A percentile compares a stretch with the other conserved stretches of the same genome.
phyloP scores from a whole-genome alignment of 371 early-diverging fungal species.

The Syncephalastrum sp. region DNA sequence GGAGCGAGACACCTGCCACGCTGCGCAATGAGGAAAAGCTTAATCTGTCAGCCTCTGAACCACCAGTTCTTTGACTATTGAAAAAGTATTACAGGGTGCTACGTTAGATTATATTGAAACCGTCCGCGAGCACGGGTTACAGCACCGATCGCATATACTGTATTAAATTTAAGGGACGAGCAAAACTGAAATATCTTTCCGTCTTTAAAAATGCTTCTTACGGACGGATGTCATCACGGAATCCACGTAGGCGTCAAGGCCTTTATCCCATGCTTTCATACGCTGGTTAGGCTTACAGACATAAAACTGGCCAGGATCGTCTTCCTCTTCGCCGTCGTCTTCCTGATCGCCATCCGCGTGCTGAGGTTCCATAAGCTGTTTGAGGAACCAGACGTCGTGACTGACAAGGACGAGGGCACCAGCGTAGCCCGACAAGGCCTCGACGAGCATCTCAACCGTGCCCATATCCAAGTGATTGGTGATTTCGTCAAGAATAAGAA shows the following conservation, averaged over 20 bases:
- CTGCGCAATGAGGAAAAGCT: too few species aligned
- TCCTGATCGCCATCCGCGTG: slow-evolving; percentile 26
- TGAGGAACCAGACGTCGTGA: slow-evolving; percentile 76
- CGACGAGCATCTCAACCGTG: slow-evolving; percentile 63
- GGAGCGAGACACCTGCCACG: too few species aligned
- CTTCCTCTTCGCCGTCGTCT: slow-evolving; percentile 18
- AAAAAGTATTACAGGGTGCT: too few species aligned
- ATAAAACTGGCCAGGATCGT: slow-evolving; percentile 16
- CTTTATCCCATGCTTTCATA: slow-evolving; percentile 45
- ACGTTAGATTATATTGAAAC: too few species aligned
- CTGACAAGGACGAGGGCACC: slow-evolving; percentile 69
- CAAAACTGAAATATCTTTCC: too few species aligned
- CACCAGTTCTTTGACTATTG: too few species aligned
- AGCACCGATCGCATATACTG: too few species aligned
- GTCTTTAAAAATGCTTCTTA: slow-evolving; percentile 8
- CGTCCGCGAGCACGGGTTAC: too few species aligned
- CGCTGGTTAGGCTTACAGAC: slow-evolving; percentile 29
- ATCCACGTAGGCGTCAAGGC: slow-evolving; percentile 42
- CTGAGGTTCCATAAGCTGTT: slow-evolving; percentile 53
- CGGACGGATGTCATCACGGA: slow-evolving; percentile 28
- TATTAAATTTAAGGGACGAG: too few species aligned
- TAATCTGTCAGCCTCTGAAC: too few species aligned
- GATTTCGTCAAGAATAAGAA: slow-evolving; percentile 83
- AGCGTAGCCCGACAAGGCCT: slow-evolving; percentile 56
- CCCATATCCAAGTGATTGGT: slow-evolving; percentile 85